Evolutionary conservation across 1,284 basidiomycete species (phyloP), one percentile per base, ranked within the genome.

Genomic region (Trametes versicolor): DNA sequence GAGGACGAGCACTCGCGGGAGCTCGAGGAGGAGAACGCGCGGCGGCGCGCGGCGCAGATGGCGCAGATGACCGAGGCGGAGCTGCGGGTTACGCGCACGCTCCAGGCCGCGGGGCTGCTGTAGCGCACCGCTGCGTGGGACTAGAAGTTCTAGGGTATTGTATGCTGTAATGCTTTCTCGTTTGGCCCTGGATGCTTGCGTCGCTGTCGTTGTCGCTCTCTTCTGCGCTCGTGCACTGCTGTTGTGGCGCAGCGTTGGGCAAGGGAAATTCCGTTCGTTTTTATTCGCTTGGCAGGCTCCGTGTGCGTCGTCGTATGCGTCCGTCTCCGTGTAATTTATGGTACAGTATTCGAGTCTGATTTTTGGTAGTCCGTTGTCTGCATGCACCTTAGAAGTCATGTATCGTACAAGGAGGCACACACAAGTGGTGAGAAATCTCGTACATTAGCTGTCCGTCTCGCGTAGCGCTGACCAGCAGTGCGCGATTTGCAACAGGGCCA

Each of bases 51-150:
- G 19, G 45, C 58, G 53, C 48, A 50, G 54, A 60, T 32, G 57
- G 41, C 29, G 37, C 27, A 41, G 23, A 62, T 70, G 64, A 67
- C 53, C 15, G 75, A 75, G 54, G 80, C 81, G 29, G 87, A 88
- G 53, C 76, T 77, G 36, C 77, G 85, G 60, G 72, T 89, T 60
- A 76, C 79, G 10, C 80, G 83, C 55, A 83, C 88, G 71, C 71
- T 90, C 64, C 77, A 81, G 63, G 82, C 81, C 47, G 87, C 87
- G 1, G 87, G 87, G 12, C 74, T 90, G 37, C 65, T 90, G 23
- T 78, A 63, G 41, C 27, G 34, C 43, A 43, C 47, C 41, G 39
- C 29, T 13, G n/a, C 8, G 23, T 29, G 47, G 23, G 47, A 29
- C 43, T 21, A 32, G 56, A 58, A 37, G 47, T 49, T n/a, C 17